These are phyloP conservation scores for Eimeria tenella DNA, from an alignment of 169 alveolate species.

Conservation along the genomic window DNA sequence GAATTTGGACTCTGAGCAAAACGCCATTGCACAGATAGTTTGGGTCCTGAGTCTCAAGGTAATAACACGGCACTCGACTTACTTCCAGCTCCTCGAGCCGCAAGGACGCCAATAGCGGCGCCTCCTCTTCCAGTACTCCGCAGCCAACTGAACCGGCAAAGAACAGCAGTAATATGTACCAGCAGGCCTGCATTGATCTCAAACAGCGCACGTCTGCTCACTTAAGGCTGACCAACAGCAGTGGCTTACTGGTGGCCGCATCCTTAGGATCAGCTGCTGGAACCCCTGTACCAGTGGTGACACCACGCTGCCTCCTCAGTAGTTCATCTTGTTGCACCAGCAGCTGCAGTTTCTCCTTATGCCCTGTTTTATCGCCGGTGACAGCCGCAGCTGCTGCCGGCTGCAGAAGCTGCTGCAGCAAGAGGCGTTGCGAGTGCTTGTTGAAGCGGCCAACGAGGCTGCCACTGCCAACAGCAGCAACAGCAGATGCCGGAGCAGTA, in stretches of 20 bases:
- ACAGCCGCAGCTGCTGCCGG: slow-evolving; percentile 70
- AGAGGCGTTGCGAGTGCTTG: slow-evolving; percentile 66
- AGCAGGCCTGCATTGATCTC: too few relatives aligned
- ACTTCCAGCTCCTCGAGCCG: slow-evolving; percentile 45
- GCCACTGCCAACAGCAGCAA: slow-evolving; percentile 4
- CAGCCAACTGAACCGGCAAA: slow-evolving; percentile 30
- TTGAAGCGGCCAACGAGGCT: slow-evolving; percentile 62
- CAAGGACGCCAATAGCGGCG: slow-evolving; percentile 20
- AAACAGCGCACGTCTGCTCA: too few relatives aligned
- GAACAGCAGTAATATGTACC: neutral
- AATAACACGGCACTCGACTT: neutral
- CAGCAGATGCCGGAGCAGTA: neutral
- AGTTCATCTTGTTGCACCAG: neutral
- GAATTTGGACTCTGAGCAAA: too few relatives aligned
- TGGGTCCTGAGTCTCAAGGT: neutral
- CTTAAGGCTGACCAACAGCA: neutral
- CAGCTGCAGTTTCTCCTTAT: slow-evolving; percentile 24
- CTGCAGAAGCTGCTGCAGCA: slow-evolving; percentile 64
- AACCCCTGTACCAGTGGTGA: neutral
- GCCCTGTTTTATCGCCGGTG: neutral
- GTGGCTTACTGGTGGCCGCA: slow-evolving; percentile 26
- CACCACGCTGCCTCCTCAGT: neutral
- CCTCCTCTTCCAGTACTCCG: slow-evolving; percentile 43
- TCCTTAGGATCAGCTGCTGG: neutral
- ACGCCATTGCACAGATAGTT: neutral